These are phyloP conservation scores for Endothia cerciana DNA, from an alignment of 2,329 filamentous ascomycete species.

Conservation along the genomic window DNA sequence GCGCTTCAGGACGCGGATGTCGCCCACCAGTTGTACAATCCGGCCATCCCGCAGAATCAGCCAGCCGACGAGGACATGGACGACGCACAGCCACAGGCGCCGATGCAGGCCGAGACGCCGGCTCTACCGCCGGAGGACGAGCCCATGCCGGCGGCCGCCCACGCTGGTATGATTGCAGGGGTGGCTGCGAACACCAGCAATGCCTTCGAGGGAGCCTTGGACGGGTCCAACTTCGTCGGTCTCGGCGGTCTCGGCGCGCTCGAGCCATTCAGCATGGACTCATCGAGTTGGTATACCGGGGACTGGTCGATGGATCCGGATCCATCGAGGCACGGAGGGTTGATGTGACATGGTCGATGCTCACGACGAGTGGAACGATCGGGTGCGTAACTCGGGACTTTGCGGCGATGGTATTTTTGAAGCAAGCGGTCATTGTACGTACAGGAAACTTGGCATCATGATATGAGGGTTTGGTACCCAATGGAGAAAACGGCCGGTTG, in stretches of 20 bases:
- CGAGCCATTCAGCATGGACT: slow-evolving; percentile 35
- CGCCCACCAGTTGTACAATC: slow-evolving; percentile 27
- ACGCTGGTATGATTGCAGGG: slow-evolving; percentile 28
- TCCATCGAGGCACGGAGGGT: slow-evolving; percentile 19
- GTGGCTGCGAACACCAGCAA: slow-evolving; percentile 37
- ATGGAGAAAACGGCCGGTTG: background rate
- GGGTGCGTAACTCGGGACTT: background rate
- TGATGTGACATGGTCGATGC: slow-evolving; percentile 18
- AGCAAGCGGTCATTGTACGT: background rate
- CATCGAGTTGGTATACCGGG: slow-evolving; percentile 28
- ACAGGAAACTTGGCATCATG: background rate
- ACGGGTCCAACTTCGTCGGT: slow-evolving; percentile 39
- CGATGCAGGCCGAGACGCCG: slow-evolving; percentile 24
- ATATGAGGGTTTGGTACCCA: background rate
- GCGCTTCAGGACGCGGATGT: slow-evolving; percentile 30
- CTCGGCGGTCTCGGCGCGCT: slow-evolving; percentile 24
- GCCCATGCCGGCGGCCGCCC: slow-evolving; percentile 20
- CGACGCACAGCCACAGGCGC: slow-evolving; percentile 28
- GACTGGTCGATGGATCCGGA: slow-evolving; percentile 28
- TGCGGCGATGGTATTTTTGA: background rate
- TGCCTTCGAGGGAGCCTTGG: slow-evolving; percentile 40
- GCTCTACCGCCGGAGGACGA: slow-evolving; percentile 28
- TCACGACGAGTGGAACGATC: background rate
- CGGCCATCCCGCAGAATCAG: slow-evolving; percentile 27
- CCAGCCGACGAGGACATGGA: slow-evolving; percentile 29